Conservation (phyloP, 306 rosid genomes). For the Castanopsis chinensis region DNA sequence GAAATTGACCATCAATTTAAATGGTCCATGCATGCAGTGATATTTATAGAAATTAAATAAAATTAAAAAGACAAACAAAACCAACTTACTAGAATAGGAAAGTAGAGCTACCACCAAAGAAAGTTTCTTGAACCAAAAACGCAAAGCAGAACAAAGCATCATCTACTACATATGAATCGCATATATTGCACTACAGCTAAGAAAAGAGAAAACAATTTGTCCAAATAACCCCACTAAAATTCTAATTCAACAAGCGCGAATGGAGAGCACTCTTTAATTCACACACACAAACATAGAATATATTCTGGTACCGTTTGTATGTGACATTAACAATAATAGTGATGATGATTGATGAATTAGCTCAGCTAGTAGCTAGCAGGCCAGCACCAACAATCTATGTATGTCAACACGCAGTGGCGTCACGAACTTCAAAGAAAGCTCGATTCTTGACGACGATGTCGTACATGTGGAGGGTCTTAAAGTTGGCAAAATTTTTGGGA, state of each 20-base stretch:
- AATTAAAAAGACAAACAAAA: neutral
- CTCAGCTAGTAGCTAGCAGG: too few species aligned
- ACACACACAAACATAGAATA: neutral
- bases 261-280: neutral
- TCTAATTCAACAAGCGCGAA: neutral
- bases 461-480: constrained; percentile 65
- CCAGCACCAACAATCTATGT: too few species aligned
- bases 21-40: neutral
- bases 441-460: constrained; percentile 78
- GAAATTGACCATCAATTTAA: neutral
- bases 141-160: neutral
- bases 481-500: constrained; percentile 41
- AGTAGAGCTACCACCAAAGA: neutral
- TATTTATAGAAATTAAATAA: neutral
- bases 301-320: neutral
- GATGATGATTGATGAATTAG: too few species aligned
- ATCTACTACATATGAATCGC: neutral
- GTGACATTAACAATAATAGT: too few species aligned
- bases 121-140: neutral
- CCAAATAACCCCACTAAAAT: neutral
- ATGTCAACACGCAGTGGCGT: constrained; percentile 16
- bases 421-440: constrained; percentile 74
- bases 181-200: neutral
- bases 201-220: neutral
- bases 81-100: neutral